phyloP scores from a whole-genome alignment of 352 stramenopile species.

The Phytopythium mirpurense region DNA sequence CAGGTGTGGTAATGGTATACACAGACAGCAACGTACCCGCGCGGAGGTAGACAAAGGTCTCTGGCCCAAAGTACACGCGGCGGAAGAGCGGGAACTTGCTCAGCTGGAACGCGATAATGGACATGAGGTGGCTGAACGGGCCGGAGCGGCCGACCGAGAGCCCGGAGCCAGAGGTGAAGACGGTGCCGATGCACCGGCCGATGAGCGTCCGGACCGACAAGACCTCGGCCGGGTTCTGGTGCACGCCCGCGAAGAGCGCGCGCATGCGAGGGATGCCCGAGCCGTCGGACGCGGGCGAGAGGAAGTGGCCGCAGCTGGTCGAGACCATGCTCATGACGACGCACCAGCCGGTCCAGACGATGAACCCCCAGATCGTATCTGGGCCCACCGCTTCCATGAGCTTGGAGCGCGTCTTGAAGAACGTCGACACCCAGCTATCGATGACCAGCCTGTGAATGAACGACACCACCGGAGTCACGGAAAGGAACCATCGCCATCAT shows the following conservation, averaged over 20 bases:
- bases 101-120: conserved; percentile 70
- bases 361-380: conserved; percentile 54
- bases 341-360: conserved; percentile 69
- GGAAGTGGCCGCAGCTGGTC: conserved; percentile 54
- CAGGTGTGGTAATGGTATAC: too few species aligned
- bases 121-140: conserved; percentile 72
- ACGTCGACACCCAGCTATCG: conserved; percentile 57
- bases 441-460: conserved; percentile 37
- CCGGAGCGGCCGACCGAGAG: conserved; percentile 65
- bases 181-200: conserved; percentile 60
- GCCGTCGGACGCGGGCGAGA: conserved; percentile 60
- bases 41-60: conserved; percentile 69
- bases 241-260: conserved; percentile 65
- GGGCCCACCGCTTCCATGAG: conserved; percentile 51
- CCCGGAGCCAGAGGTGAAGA: conserved; percentile 56
- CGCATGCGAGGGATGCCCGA: conserved; percentile 77
- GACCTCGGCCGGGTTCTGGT: conserved; percentile 62
- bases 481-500: too few species aligned
- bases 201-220: conserved; percentile 62
- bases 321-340: conserved; percentile 40
- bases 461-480: neutral
- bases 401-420: conserved; percentile 53
- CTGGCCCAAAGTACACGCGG: conserved; percentile 53
- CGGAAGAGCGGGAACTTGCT: conserved; percentile 63
- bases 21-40: conserved; percentile 24